Evolutionary conservation across 495 filamentous ascomycete species (phyloP).

Genomic region (Hypoxylon cercidicola): DNA sequence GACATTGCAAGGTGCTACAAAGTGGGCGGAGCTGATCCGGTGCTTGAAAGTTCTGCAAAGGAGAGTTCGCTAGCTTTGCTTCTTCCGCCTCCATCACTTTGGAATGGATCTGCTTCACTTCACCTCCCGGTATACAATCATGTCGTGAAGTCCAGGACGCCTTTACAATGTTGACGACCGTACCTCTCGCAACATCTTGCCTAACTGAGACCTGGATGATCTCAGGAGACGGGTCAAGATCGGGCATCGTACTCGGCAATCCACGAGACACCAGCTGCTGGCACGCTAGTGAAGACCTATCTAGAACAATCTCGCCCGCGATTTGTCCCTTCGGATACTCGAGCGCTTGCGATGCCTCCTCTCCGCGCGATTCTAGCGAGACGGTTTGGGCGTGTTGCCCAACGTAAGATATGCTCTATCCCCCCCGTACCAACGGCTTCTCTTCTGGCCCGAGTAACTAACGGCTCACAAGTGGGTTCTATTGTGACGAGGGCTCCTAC

Average conservation of each 20-base stretch:
- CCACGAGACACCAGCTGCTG: constrained; percentile 28
- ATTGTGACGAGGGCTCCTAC: constrained; percentile 21
- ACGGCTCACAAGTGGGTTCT: constrained; percentile 12
- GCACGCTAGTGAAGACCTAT: constrained; percentile 8
- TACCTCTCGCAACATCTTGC: constrained; percentile 26
- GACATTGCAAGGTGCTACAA: neutral
- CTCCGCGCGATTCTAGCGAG: constrained; percentile 12
- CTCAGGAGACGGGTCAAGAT: no score
- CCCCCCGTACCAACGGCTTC: neutral
- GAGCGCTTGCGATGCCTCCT: constrained; percentile 28
- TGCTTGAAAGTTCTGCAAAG: neutral
- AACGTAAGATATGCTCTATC: constrained; percentile 9
- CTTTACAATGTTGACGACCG: constrained; percentile 14
- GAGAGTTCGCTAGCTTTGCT: neutral
- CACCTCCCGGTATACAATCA: neutral
- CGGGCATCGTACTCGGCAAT: constrained; percentile 21
- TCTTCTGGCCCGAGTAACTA: neutral
- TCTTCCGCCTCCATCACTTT: neutral
- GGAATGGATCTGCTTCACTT: neutral
- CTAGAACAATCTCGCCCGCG: constrained; percentile 31
- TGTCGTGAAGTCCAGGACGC: neutral
- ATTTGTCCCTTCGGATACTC: constrained; percentile 27
- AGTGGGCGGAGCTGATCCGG: neutral
- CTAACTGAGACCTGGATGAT: constrained; percentile 27
- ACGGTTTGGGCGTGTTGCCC: constrained; percentile 38